A percentile compares a stretch with the other conserved stretches of the same genome.
These are phyloP conservation scores for Paxillus rubicundulus DNA, from an alignment of 768 basidiomycete species.

Conservation along the genomic window DNA sequence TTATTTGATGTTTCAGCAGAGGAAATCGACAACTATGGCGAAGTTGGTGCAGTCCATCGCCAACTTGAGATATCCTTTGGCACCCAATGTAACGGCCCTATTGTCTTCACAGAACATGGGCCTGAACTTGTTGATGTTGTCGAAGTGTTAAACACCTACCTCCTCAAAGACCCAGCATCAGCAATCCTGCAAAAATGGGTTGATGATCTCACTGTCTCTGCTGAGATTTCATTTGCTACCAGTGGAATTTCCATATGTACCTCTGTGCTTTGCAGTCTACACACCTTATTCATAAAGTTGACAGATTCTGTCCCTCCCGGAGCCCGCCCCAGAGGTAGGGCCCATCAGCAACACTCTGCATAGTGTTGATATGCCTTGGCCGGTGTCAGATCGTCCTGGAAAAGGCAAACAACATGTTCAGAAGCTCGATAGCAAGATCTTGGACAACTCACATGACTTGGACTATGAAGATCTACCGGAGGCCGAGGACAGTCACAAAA, in stretches of 20 bases:
- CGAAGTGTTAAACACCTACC: constrained; percentile 4
- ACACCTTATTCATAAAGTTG: too few species aligned
- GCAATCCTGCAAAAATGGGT: constrained; percentile 19
- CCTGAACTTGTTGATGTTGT: constrained; percentile 5
- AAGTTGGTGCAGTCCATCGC: constrained; percentile 1
- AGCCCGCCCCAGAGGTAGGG: too few species aligned
- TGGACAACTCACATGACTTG: not conserved
- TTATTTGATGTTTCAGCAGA: not conserved
- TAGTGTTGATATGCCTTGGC: too few species aligned
- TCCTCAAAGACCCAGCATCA: not conserved
- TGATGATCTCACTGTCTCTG: constrained; percentile 11
- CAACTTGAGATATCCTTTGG: too few species aligned
- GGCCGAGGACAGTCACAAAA: not conserved
- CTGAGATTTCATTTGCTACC: not conserved
- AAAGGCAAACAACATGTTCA: not conserved
- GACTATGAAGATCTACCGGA: constrained; percentile 8
- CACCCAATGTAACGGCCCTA: too few species aligned
- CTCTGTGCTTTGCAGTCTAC: too few species aligned
- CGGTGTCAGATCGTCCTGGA: not conserved
- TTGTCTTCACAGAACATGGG: constrained; percentile 9
- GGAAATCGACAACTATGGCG: not conserved
- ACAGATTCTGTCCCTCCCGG: too few species aligned
- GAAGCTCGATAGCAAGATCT: constrained; percentile 5
- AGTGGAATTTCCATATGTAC: too few species aligned
- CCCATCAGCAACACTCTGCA: too few species aligned